Evolutionary conservation across 768 basidiomycete species (phyloP), one percentile per base, ranked within the genome.

Genomic region (Boletus eberwhitei): DNA sequence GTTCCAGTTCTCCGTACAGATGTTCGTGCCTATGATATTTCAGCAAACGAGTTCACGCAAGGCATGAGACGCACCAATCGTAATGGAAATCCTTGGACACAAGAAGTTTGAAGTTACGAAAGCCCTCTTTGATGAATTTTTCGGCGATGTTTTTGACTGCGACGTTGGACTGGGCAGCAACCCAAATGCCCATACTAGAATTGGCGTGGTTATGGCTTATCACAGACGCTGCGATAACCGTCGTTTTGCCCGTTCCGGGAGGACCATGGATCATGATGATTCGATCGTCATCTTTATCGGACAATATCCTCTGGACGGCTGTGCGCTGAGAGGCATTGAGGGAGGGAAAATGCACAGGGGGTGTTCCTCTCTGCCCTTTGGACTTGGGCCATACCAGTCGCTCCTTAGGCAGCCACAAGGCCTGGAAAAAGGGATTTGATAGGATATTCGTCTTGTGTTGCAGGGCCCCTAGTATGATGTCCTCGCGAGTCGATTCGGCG

Each of bases 71-170:
- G 11, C 40, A 76, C 79, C 79, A 79, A 26, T 76, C 78, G 19
- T 64, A 71, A 52, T 80, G 75, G 51, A 79, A 80, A 42, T 74
- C 79, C 22, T 64, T 67, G 13, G 79, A 79, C 7, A 80, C 76
- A n/a, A 80, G 51, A 1, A 80, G 46, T 48, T 56, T 75, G 55
- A 78, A 80, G 8, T 65, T 53, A 8, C 32, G 5, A 55, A 78
- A 73, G 0, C 43, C 61, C n/a, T 62, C 57, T 8, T 66, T 62
- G 24, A 67, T 54, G 12, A 80, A 65, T 44, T 75, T 80, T 55
- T 79, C 75, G 0, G 78, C 78, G n/a, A 80, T 79, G 52, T 80
- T 80, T 59, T 81, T 81, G 19, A 80, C 79, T 0, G 76, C 79
- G 34, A 80, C 76, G 39, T 80, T 81, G 0, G 78, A 79, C 26